phyloP scores from a whole-genome alignment of 192 early-diverging fungal species.

The Coemansia sp. region DNA sequence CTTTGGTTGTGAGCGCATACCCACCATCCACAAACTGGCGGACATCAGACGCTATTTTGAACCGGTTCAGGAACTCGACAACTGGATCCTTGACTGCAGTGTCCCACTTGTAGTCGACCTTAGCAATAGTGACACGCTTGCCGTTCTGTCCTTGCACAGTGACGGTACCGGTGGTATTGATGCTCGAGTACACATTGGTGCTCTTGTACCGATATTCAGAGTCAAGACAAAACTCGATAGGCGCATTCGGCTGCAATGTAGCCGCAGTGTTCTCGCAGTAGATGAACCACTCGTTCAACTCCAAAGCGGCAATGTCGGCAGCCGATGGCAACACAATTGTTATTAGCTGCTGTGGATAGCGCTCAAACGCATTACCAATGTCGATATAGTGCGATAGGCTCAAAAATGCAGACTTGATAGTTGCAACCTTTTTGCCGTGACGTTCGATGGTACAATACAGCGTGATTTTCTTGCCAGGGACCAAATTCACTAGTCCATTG shows the following conservation, averaged over 20 bases:
- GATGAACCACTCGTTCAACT: constrained; percentile 82
- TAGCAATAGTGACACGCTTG: constrained; percentile 67
- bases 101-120: constrained; percentile 69
- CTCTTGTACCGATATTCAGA: constrained; percentile 65
- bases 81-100: constrained; percentile 74
- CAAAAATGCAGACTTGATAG: constrained; percentile 71
- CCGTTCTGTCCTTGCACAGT: constrained; percentile 59
- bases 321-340: constrained; percentile 61
- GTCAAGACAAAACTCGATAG: constrained; percentile 82
- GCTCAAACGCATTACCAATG: constrained; percentile 66
- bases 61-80: constrained; percentile 73
- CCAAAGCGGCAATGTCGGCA: constrained; percentile 76
- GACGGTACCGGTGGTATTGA: constrained; percentile 69
- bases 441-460: not conserved
- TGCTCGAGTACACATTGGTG: constrained; percentile 59
- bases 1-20: constrained; percentile 1
- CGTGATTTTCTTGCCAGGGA: constrained; percentile 65
- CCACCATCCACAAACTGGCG: constrained; percentile 76
- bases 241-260: constrained; percentile 53
- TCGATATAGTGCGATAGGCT: constrained; percentile 61
- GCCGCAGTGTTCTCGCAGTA: constrained; percentile 4
- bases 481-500: constrained; percentile 73
- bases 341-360: constrained; percentile 63
- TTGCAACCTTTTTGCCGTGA: not conserved
- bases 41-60: constrained; percentile 69